Percentiles rank a stretch among this genome's conserved stretches.
Evolutionary conservation across 1,139 yeast species (phyloP).

Genomic region (Pichia sp.): DNA sequence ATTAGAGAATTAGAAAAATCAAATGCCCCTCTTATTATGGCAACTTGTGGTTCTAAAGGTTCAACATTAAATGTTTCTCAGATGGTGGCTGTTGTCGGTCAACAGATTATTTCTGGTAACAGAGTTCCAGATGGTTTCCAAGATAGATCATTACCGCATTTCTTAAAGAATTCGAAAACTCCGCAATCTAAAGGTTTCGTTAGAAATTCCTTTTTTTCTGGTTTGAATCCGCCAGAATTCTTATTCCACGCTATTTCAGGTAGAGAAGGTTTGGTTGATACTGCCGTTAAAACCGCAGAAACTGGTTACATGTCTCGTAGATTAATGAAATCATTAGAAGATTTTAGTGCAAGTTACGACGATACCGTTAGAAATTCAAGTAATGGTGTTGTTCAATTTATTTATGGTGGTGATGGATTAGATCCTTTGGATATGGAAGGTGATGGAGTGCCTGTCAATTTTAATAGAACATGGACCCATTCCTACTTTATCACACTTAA

Average conservation of each 20-base stretch:
- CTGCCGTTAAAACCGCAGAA: slow-evolving; percentile 51
- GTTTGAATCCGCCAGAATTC: slow-evolving; percentile 94
- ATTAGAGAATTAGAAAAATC: slow-evolving; percentile 82
- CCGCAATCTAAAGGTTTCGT: slow-evolving; percentile 99
- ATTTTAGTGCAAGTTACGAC: slow-evolving; percentile 89
- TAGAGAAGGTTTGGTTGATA: slow-evolving; percentile 98
- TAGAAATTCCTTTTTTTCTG: slow-evolving; percentile 89
- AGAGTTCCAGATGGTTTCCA: slow-evolving; percentile 99
- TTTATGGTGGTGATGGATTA: slow-evolving; percentile 97
- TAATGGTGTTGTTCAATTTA: slow-evolving; percentile 94
- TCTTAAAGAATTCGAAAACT: slow-evolving; percentile 90
- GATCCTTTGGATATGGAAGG: slow-evolving; percentile 99
- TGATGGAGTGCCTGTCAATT: slow-evolving; percentile 93
- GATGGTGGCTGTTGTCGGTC: slow-evolving; percentile 99
- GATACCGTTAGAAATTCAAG: slow-evolving; percentile 92
- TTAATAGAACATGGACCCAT: slow-evolving; percentile 92
- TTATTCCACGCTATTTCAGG: slow-evolving; percentile 98
- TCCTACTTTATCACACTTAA: slow-evolving; percentile 67
- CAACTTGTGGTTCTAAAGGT: slow-evolving; percentile 98
- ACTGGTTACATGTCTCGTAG: slow-evolving; percentile 99
- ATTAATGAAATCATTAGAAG: slow-evolving; percentile 96
- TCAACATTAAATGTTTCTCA: slow-evolving; percentile 96
- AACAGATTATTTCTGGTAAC: slow-evolving; percentile 95
- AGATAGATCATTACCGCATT: slow-evolving; percentile 96
- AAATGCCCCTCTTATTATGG: slow-evolving; percentile 98